Evolutionary conservation across 2,329 filamentous ascomycete genomes (phyloP), one percentile per base, ranked within the genome.

Genomic region (Pestalotiopsis sp.): DNA sequence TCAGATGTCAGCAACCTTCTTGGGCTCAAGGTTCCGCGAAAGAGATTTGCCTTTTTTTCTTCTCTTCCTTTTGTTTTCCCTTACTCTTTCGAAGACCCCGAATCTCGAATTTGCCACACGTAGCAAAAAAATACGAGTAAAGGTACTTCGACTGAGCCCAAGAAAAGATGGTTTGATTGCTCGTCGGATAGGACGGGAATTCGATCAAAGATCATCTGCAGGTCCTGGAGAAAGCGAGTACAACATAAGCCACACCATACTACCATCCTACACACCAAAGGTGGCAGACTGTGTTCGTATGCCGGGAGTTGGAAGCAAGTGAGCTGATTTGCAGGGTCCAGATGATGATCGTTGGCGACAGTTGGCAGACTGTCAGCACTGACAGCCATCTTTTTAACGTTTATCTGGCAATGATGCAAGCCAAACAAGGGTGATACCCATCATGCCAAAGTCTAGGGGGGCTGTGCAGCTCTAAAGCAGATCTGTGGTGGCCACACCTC

Each of bases 401-500:
- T 20, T n/a, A n/a, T 52, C 45, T 52, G 31, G 31, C 23, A n/a
- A 52, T 52, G 45, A n/a, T 17, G 45, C 17, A 52, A 52, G 14
- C 17, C 17, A 7, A 52, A 52, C 45, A 52, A 52, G 45, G 45
- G 45, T 52, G n/a, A 52, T 39, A 12, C 25, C 36, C 27, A 62
- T 62, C 59, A 9, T 39, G 59, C 27, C 59, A 31, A 14, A 36
- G 17, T 39, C 17, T 36, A 62, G 38, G 59, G 57, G 25, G 57
- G 59, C 59, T 62, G 59, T 62, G 59, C 59, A 62, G 31, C 27
- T 59, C 25, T 36, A 36, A 13, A 36, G 59, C 36, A 36, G 59
- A 62, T 62, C 59, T 20, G 27, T 36, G 59, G 27, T 62, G 59
- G 27, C 27, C 59, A 62, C 31, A 39, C n/a, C 27, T 62, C 59